phyloP scores from a whole-genome alignment of 805 yeast species.

The Kregervanrija pseudodelftensis region DNA sequence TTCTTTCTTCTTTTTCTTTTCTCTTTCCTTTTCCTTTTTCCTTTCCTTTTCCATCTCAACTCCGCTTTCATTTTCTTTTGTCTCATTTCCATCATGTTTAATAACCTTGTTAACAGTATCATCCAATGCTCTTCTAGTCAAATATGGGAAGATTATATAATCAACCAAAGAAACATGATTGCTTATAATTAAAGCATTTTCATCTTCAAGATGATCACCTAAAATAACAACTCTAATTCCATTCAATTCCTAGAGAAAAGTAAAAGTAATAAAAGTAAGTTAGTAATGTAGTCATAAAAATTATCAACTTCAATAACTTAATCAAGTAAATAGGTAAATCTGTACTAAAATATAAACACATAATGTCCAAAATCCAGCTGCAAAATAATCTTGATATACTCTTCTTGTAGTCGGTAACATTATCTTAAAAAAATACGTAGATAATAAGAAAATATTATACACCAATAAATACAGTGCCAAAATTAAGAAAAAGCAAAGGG shows the following conservation, averaged over 20 bases:
- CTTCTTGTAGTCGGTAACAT: conserved; percentile 18
- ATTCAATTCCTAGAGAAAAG: conserved; percentile 27
- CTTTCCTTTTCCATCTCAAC: conserved; percentile 2
- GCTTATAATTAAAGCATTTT: conserved; percentile 30
- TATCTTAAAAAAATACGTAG: conserved; percentile 13
- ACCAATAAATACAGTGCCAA: conserved; percentile 13
- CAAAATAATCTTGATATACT: conserved; percentile 16
- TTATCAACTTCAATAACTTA: neutral
- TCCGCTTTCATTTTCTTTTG: conserved; percentile 1
- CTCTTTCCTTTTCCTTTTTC: neutral
- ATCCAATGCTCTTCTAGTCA: conserved; percentile 26
- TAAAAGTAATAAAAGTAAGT: conserved; percentile 1
- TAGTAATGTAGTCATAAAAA: conserved; percentile 1
- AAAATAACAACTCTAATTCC: conserved; percentile 30
- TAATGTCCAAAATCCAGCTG: conserved; percentile 28
- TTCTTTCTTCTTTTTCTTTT: neutral
- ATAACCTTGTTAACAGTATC: conserved; percentile 1
- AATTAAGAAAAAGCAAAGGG: conserved; percentile 16
- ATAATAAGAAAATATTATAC: conserved; percentile 11
- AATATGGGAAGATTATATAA: conserved; percentile 43
- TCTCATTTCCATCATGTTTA: neutral
- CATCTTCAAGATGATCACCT: conserved; percentile 38
- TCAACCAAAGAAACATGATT: conserved; percentile 72
- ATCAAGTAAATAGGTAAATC: neutral
- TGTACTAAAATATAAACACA: conserved; percentile 25